Evolutionary conservation across 176 grass and related monocot genomes (phyloP), one percentile per base, ranked within the genome.

Genomic region (Calamus simplicifolius): DNA sequence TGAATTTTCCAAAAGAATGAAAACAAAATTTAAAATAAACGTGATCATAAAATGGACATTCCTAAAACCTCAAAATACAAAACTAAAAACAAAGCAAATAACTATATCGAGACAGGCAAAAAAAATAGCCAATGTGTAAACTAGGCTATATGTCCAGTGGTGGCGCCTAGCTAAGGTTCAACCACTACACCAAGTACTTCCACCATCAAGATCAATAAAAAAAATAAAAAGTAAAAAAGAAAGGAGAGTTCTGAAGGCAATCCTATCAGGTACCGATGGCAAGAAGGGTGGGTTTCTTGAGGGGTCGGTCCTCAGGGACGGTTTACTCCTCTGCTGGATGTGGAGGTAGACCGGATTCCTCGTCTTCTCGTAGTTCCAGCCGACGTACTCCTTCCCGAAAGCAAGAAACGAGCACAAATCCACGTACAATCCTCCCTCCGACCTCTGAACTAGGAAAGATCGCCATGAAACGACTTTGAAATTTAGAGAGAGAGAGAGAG

Each of bases 231-330:
- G 2, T 19, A 51, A 67, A 7, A 7, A 29, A 48, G 49, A 21
- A 67, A 66, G 14, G 5, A 58, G 19, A 52, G 30, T 21, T 50
- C 59, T 18, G 5, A 18, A 19, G 60, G 27, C 16, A 4, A 16
- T 35, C 12, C 52, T 27, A 54, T 50, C 4, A 23, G 14, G 27
- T 88, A 98, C 93, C 93, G 30, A 98, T 89, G 25, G 93, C 93
- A 7, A 98, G 93, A 7, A 92, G 79, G 48, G 87, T 92, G 43
- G 93, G 87, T 58, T 98, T 98, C 81, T 98, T 92, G 18, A 85
- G 70, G 6, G 87, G 84, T 5, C 87, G 93, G 72, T 92, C 87
- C 75, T 92, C 87, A 0, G 79, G 66, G 1, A 73, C 81, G 26
- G 78, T 75, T 92, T 98, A 59, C 62, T 68, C 35, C 69, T 58